Evolutionary conservation across 2,329 filamentous ascomycete genomes (phyloP).

Genomic region (Cordyceps tenuipes): DNA sequence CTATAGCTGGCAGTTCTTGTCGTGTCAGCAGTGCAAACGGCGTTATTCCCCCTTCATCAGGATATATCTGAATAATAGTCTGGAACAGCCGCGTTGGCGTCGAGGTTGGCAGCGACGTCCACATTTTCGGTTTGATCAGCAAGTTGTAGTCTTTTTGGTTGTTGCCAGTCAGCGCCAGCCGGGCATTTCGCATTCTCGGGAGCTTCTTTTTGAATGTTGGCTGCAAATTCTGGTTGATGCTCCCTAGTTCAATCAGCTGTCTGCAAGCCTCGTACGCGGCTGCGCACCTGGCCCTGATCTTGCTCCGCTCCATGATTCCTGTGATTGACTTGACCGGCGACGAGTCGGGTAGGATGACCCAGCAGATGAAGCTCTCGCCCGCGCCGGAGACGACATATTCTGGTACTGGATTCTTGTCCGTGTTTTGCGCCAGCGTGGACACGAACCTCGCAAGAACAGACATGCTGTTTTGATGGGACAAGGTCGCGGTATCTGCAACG

Average conservation of each 20-base stretch:
- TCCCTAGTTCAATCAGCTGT: constrained; percentile 53
- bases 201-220: constrained; percentile 64
- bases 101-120: constrained; percentile 41
- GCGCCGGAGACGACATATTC: constrained; percentile 55
- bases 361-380: constrained; percentile 59
- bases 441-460: constrained; percentile 66
- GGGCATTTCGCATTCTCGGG: constrained; percentile 79
- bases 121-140: constrained; percentile 69
- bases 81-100: constrained; percentile 48
- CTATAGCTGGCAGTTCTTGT: background rate
- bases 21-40: background rate
- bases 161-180: constrained; percentile 71
- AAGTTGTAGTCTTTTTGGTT: constrained; percentile 68
- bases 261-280: constrained; percentile 81
- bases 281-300: constrained; percentile 74
- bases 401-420: constrained; percentile 27
- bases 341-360: constrained; percentile 67
- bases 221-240: constrained; percentile 66
- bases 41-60: background rate
- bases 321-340: constrained; percentile 61
- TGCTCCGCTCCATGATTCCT: constrained; percentile 58
- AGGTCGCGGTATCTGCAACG: constrained; percentile 60
- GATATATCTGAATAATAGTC: background rate
- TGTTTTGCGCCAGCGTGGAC: constrained; percentile 43
- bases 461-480: constrained; percentile 70